Conservation (phyloP, 2,329 filamentous ascomycete species). For the Diplocarpon rosae region DNA sequence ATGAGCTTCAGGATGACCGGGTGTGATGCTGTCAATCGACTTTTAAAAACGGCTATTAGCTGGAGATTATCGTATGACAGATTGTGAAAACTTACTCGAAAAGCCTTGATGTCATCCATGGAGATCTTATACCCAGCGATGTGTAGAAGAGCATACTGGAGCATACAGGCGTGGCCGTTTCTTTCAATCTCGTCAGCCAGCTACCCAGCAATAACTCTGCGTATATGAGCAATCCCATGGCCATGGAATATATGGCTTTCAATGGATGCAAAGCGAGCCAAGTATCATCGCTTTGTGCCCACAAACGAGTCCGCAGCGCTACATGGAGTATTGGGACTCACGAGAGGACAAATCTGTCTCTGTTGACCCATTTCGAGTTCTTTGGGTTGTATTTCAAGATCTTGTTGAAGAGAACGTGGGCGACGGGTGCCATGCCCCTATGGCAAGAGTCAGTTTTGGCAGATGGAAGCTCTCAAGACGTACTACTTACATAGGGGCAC, state of each 20-base stretch:
- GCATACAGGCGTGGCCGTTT: conserved; percentile 98
- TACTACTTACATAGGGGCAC: conserved; percentile 76
- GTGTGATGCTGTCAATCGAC: conserved; percentile 62
- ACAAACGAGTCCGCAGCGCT: too few relatives aligned
- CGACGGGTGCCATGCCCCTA: conserved; percentile 79
- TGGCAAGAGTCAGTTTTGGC: conserved; percentile 26
- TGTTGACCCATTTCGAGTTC: conserved; percentile 94
- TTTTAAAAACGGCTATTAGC: conserved; percentile 26
- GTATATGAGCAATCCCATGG: background rate
- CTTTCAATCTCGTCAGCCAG: conserved; percentile 35
- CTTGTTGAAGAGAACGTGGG: conserved; percentile 97
- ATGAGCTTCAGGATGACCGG: conserved; percentile 91
- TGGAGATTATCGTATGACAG: background rate
- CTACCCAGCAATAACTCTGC: background rate
- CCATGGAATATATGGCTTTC: too few relatives aligned
- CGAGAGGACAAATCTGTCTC: conserved; percentile 98
- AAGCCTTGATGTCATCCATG: conserved; percentile 88
- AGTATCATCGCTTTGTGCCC: too few relatives aligned
- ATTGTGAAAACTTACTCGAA: conserved; percentile 60
- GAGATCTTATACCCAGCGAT: conserved; percentile 81
- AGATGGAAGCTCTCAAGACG: background rate
- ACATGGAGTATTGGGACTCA: conserved; percentile 38
- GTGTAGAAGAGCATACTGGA: conserved; percentile 96
- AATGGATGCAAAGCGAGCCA: too few relatives aligned
- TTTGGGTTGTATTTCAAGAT: conserved; percentile 99